Evolutionary conservation across 805 yeast species (phyloP).

Genomic region (Pichia thaimueangensis): DNA sequence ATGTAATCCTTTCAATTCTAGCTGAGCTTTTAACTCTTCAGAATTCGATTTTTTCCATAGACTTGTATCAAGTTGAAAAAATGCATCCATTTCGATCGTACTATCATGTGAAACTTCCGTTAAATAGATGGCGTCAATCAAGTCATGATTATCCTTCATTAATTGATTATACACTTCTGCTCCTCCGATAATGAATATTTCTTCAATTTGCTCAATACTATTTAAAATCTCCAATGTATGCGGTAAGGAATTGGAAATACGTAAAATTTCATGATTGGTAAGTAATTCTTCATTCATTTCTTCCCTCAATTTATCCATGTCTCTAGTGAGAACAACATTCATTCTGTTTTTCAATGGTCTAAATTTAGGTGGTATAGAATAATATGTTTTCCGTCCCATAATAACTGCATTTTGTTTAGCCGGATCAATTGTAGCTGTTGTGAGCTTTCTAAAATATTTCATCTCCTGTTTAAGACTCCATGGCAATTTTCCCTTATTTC

Average conservation of each 20-base stretch:
- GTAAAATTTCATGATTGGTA: constrained; percentile 13
- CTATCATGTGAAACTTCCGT: constrained; percentile 53
- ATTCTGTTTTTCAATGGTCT: constrained; percentile 73
- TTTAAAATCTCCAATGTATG: constrained; percentile 34
- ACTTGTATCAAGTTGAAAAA: constrained; percentile 37
- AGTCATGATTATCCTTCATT: constrained; percentile 16
- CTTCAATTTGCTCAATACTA: constrained; percentile 36
- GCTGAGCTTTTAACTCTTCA: constrained; percentile 31
- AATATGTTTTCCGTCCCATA: constrained; percentile 97
- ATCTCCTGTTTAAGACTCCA: constrained; percentile 85
- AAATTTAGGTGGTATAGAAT: constrained; percentile 78
- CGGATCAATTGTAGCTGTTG: constrained; percentile 38
- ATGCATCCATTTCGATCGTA: constrained; percentile 62
- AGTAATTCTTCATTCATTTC: constrained; percentile 24
- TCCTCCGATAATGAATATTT: constrained; percentile 86
- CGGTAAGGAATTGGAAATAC: constrained; percentile 36
- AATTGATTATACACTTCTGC: constrained; percentile 72
- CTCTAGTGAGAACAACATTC: constrained; percentile 69
- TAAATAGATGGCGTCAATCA: constrained; percentile 52
- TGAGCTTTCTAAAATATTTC: constrained; percentile 74
- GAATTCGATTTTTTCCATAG: constrained; percentile 35
- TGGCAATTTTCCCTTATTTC: constrained; percentile 73
- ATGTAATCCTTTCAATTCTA: constrained; percentile 33
- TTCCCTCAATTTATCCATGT: constrained; percentile 19
- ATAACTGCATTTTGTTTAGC: constrained; percentile 62